These are phyloP conservation scores for Persicaria maculosa DNA, from an alignment of 148 eudicot genomes.

Conservation along the genomic window DNA sequence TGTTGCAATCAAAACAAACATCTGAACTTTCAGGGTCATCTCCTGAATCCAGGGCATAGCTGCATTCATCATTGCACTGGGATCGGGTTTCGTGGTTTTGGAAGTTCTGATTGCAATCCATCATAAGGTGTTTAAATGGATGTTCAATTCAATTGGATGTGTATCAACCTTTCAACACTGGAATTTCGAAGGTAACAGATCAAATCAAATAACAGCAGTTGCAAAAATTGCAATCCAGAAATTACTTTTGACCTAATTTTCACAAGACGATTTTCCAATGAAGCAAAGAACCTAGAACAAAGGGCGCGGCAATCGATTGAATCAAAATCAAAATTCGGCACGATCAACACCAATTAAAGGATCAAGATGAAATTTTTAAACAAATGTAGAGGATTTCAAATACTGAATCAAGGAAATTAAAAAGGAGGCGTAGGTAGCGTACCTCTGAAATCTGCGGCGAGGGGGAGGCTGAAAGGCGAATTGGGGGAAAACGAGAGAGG, in stretches of 20 bases:
- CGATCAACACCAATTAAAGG: too few relatives aligned
- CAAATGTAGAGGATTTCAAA: neutral
- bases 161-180: neutral
- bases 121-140: conserved; percentile 6
- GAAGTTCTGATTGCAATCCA: conserved; percentile 47
- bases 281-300: too few relatives aligned
- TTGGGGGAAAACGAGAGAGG: neutral
- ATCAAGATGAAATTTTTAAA: too few relatives aligned
- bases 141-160: neutral
- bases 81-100: conserved; percentile 23
- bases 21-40: conserved; percentile 26
- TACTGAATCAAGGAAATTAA: neutral
- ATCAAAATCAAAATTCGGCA: too few relatives aligned
- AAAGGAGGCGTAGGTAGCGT: neutral
- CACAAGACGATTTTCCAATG: too few relatives aligned
- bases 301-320: too few relatives aligned
- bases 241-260: too few relatives aligned
- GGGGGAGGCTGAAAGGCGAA: neutral
- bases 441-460: conserved; percentile 3
- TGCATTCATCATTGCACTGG: conserved; percentile 25
- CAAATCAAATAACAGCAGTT: neutral
- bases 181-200: neutral
- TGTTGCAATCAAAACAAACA: conserved; percentile 67
- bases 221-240: too few relatives aligned
- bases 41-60: conserved; percentile 22